phyloP scores from a whole-genome alignment of 495 filamentous ascomycete species.

The Penicillium lividum region DNA sequence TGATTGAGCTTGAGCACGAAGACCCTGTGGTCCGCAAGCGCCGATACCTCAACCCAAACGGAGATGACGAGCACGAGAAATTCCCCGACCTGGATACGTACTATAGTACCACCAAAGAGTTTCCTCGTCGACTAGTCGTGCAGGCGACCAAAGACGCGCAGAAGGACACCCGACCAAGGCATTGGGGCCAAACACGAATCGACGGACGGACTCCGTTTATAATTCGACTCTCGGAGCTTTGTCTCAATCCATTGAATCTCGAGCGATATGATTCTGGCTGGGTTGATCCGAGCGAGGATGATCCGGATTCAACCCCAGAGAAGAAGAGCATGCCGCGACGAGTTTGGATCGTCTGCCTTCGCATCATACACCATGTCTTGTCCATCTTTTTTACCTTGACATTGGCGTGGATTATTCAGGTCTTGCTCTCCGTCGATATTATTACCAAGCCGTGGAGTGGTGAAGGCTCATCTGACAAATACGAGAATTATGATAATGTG shows the following conservation, averaged over 20 bases:
- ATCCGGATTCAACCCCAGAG: not conserved
- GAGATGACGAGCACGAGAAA: constrained; percentile 16
- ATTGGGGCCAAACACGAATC: constrained; percentile 12
- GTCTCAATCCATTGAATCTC: constrained; percentile 15
- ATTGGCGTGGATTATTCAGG: constrained; percentile 17
- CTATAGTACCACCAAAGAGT: constrained; percentile 16
- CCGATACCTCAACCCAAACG: constrained; percentile 11
- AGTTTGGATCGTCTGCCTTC: not conserved
- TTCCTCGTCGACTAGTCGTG: constrained; percentile 18
- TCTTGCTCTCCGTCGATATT: constrained; percentile 12
- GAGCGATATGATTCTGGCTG: constrained; percentile 8
- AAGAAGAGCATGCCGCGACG: not conserved
- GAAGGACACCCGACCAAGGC: constrained; percentile 4
- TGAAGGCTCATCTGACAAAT: constrained; percentile 7
- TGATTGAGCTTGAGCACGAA: constrained; percentile 12
- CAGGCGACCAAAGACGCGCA: constrained; percentile 12
- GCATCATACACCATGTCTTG: constrained; percentile 9
- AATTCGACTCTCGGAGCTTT: constrained; percentile 12
- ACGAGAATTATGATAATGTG: constrained; percentile 16
- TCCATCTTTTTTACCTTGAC: constrained; percentile 12
- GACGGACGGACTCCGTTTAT: constrained; percentile 14
- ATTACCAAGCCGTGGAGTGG: constrained; percentile 15
- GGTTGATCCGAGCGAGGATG: constrained; percentile 8
- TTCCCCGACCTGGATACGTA: constrained; percentile 16
- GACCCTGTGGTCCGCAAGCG: constrained; percentile 4